A percentile compares a stretch with the other conserved stretches of the same genome.
phyloP scores from a whole-genome alignment of 768 basidiomycete genomes.

The Ramaria sp. region DNA sequence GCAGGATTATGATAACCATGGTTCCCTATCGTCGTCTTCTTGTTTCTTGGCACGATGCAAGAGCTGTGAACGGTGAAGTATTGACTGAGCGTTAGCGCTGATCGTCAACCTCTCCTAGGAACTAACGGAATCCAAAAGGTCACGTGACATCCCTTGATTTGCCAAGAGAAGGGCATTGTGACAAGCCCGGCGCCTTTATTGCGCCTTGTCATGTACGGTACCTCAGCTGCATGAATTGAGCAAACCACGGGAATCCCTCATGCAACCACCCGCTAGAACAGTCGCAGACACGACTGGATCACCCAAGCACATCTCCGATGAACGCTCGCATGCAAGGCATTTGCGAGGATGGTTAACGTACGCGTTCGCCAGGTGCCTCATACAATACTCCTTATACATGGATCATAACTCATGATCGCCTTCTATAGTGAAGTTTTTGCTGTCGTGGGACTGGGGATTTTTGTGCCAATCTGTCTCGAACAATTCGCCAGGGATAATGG shows the following conservation, averaged over 20 bases:
- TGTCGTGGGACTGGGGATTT: conserved; percentile 69
- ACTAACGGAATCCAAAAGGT: no score
- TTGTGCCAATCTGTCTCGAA: conserved; percentile 74
- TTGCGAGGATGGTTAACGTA: conserved; percentile 76
- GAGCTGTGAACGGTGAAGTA: no score
- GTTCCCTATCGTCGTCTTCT: no score
- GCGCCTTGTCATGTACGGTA: neutral
- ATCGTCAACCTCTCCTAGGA: no score
- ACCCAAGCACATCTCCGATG: neutral
- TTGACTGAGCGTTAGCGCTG: no score
- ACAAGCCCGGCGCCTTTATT: neutral
- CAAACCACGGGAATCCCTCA: neutral
- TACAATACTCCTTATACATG: neutral
- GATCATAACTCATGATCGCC: no score
- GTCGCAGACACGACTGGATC: neutral
- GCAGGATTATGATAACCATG: no score
- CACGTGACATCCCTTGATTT: no score
- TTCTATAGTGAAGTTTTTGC: conserved; percentile 62
- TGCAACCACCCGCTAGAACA: neutral
- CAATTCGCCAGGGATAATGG: conserved; percentile 90
- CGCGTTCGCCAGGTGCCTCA: conserved; percentile 63
- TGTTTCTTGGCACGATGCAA: no score
- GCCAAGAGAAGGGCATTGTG: no score
- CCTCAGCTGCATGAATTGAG: neutral
- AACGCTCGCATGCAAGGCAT: conserved; percentile 13